These are phyloP conservation scores for Diaporthe eres DNA, from an alignment of 2,329 filamentous ascomycete genomes.

Conservation along the genomic window DNA sequence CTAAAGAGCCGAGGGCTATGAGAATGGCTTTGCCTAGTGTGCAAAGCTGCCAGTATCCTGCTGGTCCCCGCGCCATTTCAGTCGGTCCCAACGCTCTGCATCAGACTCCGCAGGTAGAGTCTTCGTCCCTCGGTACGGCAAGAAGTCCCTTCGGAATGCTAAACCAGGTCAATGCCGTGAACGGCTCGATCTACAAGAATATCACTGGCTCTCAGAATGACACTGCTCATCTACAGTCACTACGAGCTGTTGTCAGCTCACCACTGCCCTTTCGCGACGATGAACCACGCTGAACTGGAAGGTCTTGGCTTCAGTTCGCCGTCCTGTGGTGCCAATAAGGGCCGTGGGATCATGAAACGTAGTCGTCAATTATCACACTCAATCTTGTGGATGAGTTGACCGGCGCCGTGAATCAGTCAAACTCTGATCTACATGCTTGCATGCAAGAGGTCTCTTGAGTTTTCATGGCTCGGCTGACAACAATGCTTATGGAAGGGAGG, in stretches of 20 bases:
- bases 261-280: background rate
- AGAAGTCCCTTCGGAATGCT: background rate
- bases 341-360: too few relatives aligned
- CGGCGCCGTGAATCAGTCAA: background rate
- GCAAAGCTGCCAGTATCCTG: background rate
- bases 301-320: too few relatives aligned
- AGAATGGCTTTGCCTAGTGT: background rate
- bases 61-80: background rate
- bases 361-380: background rate
- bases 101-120: background rate
- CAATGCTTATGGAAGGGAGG: background rate
- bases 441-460: too few relatives aligned
- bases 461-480: too few relatives aligned
- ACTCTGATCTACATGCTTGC: too few relatives aligned
- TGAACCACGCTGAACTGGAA: background rate
- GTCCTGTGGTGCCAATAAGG: background rate
- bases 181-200: too few relatives aligned
- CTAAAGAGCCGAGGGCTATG: background rate
- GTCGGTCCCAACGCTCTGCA: background rate
- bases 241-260: background rate
- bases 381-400: background rate
- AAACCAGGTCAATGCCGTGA: background rate
- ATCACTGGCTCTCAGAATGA: background rate
- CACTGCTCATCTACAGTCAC: background rate
- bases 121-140: background rate